Percentiles rank a stretch among this genome's conserved stretches.
Conservation (phyloP, 2,329 filamentous ascomycete species). For the Thielaviopsis musarum region DNA sequence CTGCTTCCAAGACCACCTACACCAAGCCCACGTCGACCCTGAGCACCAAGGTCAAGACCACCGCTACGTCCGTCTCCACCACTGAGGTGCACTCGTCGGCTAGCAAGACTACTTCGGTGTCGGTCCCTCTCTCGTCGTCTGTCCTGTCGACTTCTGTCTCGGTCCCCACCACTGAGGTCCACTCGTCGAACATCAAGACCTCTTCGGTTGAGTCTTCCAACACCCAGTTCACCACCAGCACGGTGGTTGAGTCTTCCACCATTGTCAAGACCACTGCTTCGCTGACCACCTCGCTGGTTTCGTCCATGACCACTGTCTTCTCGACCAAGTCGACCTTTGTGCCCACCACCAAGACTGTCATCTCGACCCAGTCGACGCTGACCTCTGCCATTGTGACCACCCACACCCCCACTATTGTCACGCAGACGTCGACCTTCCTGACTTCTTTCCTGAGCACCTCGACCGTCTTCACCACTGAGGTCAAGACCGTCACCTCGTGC, state of each 20-base stretch:
- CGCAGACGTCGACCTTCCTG: conserved; percentile 13
- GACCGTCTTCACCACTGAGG: conserved; percentile 32
- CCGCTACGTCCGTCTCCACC: neutral
- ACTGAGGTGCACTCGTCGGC: conserved; percentile 12
- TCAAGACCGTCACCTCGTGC: conserved; percentile 34
- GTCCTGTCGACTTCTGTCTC: conserved; percentile 4
- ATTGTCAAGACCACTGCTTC: conserved; percentile 15
- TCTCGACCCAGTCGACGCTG: conserved; percentile 9
- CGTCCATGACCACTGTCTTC: conserved; percentile 8
- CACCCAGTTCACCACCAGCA: conserved; percentile 13
- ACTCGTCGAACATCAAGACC: conserved; percentile 13
- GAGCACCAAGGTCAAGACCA: conserved; percentile 10
- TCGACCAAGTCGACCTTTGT: conserved; percentile 9
- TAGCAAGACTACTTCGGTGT: conserved; percentile 7
- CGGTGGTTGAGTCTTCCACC: conserved; percentile 16
- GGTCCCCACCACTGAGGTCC: conserved; percentile 12
- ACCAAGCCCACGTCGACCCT: conserved; percentile 12
- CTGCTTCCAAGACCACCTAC: conserved; percentile 11
- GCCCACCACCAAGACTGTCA: conserved; percentile 9
- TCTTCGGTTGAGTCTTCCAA: neutral
- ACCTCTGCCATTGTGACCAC: conserved; percentile 7
- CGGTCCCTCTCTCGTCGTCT: conserved; percentile 6
- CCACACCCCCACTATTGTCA: conserved; percentile 8
- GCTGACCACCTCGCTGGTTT: conserved; percentile 3
- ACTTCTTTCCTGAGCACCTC: conserved; percentile 29